Conservation (phyloP, 1,284 basidiomycete genomes). For the Pseudozyma pruni region DNA sequence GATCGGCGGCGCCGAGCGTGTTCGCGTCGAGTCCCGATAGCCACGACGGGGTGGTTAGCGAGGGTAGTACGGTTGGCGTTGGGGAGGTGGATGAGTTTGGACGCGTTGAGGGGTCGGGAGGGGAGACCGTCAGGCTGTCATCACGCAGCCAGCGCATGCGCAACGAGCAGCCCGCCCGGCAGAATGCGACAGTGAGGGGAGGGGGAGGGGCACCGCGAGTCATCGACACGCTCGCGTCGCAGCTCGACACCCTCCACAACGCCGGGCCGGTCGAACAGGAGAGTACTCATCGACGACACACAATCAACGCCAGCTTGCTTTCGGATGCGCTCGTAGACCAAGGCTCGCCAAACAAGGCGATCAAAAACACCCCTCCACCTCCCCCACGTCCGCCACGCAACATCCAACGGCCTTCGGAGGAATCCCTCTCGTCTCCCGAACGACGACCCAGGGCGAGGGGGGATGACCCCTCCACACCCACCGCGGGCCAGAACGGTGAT, state of each 20-base stretch:
- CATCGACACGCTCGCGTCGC: conserved; percentile 26
- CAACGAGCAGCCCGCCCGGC: no score
- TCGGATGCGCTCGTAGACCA: conserved; percentile 9
- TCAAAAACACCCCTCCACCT: conserved; percentile 27
- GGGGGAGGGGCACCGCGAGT: conserved; percentile 8
- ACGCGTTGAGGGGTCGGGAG: neutral
- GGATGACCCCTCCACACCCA: conserved; percentile 20
- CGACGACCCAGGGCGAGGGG: neutral
- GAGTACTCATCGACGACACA: neutral
- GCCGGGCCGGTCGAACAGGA: no score
- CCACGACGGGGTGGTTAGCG: conserved; percentile 23
- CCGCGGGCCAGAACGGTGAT: conserved; percentile 1
- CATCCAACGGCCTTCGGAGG: conserved; percentile 29
- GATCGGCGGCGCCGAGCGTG: conserved; percentile 21
- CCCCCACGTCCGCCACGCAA: conserved; percentile 32
- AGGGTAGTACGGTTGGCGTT: conserved; percentile 18
- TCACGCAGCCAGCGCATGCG: conserved; percentile 9
- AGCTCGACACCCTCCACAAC: conserved; percentile 21
- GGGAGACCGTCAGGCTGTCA: conserved; percentile 17
- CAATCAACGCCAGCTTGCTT: neutral
- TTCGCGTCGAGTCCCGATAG: conserved; percentile 29
- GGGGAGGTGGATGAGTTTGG: conserved; percentile 15
- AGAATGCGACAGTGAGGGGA: conserved; percentile 5
- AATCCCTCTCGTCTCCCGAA: conserved; percentile 11
- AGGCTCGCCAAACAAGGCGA: conserved; percentile 26